These are phyloP conservation scores for Cyberlindnera galapagoensis DNA, from an alignment of 805 yeast genomes.

Conservation along the genomic window DNA sequence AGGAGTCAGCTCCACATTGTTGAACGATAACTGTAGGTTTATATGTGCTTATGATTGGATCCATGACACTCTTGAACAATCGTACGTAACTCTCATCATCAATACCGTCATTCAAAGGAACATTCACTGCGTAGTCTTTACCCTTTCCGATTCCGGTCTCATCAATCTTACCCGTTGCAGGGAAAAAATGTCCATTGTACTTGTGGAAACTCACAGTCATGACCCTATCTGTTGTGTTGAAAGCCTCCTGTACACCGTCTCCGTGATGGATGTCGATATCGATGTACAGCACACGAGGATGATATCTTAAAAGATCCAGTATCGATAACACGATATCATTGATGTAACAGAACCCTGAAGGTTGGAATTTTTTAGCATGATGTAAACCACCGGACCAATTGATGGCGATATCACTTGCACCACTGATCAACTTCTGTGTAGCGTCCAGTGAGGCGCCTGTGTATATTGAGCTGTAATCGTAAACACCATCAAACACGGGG, in stretches of 20 bases:
- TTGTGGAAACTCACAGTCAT: constrained; percentile 97
- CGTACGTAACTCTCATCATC: constrained; percentile 82
- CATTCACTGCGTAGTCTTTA: constrained; percentile 79
- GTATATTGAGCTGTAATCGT: constrained; percentile 80
- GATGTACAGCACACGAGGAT: constrained; percentile 87
- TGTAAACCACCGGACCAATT: constrained; percentile 97
- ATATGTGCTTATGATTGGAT: constrained; percentile 84
- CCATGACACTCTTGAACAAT: constrained; percentile 77
- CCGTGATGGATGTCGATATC: constrained; percentile 97
- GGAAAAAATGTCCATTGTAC: constrained; percentile 90
- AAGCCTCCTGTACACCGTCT: constrained; percentile 97
- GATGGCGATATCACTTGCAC: constrained; percentile 88
- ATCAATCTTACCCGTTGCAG: constrained; percentile 92
- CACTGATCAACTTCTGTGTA: constrained; percentile 75
- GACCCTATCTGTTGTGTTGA: constrained; percentile 88
- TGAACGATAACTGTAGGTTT: constrained; percentile 92
- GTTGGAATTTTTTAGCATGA: constrained; percentile 92
- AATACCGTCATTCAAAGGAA: constrained; percentile 91
- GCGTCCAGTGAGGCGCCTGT: constrained; percentile 96
- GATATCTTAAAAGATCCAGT: constrained; percentile 75
- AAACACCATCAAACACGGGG: constrained; percentile 88
- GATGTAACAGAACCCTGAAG: constrained; percentile 91
- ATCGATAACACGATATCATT: constrained; percentile 92
- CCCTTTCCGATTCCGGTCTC: constrained; percentile 90
- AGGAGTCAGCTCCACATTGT: constrained; percentile 96